Percentiles rank a stretch among this genome's conserved stretches.
Conservation (phyloP, 2,329 filamentous ascomycete species). For the Blastomyces silverae region DNA sequence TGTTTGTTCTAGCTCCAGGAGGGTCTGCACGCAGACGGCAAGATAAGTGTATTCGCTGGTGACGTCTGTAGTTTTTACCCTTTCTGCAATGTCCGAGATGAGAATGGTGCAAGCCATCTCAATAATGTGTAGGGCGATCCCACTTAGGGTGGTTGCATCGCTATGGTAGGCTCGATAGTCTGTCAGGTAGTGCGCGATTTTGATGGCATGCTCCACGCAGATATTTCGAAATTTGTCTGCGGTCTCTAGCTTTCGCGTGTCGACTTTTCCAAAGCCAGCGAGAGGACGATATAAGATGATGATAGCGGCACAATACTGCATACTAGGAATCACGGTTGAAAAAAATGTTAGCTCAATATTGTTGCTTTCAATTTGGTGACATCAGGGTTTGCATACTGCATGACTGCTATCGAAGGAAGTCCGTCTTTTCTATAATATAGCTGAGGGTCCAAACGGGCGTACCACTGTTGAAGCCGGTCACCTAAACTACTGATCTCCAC, state of each 20-base stretch:
- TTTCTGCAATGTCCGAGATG: constrained; percentile 19
- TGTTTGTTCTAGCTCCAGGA: constrained; percentile 20
- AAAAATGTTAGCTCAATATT: neutral
- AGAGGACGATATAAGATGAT: constrained; percentile 16
- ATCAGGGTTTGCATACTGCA: constrained; percentile 15
- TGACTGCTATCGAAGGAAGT: constrained; percentile 13
- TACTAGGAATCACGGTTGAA: constrained; percentile 8
- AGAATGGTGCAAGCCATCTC: constrained; percentile 19
- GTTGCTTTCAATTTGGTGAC: neutral
- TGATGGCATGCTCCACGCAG: constrained; percentile 18
- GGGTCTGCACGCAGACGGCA: constrained; percentile 20
- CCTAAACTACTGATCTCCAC: constrained; percentile 16
- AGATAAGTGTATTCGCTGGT: constrained; percentile 17
- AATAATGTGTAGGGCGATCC: constrained; percentile 20
- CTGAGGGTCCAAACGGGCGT: constrained; percentile 16
- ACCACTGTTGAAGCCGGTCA: constrained; percentile 18
- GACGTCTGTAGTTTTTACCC: constrained; percentile 14
- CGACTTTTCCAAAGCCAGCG: constrained; percentile 15
- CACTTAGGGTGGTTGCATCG: constrained; percentile 17
- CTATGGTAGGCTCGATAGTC: constrained; percentile 18
- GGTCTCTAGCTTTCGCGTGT: neutral
- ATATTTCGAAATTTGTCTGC: constrained; percentile 16
- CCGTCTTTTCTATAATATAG: constrained; percentile 14
- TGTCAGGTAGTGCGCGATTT: constrained; percentile 16
- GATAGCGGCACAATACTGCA: constrained; percentile 17